Base-by-base conservation (phyloP, 2,329 filamentous ascomycete species). In the Lasiodiplodia sp. region DNA sequence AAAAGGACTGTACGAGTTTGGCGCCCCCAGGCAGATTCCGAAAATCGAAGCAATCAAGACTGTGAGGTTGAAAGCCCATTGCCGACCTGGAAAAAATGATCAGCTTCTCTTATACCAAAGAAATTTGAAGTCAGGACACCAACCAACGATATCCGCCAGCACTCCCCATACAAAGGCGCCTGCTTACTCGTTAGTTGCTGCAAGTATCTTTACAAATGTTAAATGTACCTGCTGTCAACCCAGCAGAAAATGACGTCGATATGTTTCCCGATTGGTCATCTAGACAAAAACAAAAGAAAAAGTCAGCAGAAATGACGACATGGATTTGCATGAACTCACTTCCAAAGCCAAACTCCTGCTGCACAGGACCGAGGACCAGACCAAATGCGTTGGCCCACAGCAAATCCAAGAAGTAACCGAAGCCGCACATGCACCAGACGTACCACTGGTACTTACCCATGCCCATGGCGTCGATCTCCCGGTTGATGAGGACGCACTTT, bases 371-470 rank as follows among this genome's bases (percentile, higher is more conserved):
- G 18, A 87, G 75, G 0, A 87, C 82, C 1, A 88, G 80, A 12
- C 86, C 86, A 72, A 88, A 87, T 0, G 84, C 87, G 71, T 88
- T 87, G 3, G 87, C 85, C 85, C 86, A 88, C 57, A 87, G 78
- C 28, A 88, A 75, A 71, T 88, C 87, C 47, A 88, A 79, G 51
- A 87, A 75, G 72, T 87, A 87, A 1, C 86, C 86, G 44, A 87
- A 84, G 44, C 86, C 86, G 70, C 85, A 87, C 0, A 87, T 76
- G 3, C 75, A 72, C 85, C 84, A 87, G 57, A 85, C 78, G 71
- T 79, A 84, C 83, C 83, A 86, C 71, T 87, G 85, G 69, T 87
- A 87, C 66, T 75, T 77, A 3, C 85, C 85, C 83, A 87, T 86
- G 49, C 85, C 85, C 70, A 85, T 83, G 47, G 74, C 71, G 67